Evolutionary conservation across 2,329 filamentous ascomycete genomes (phyloP), one percentile per base, ranked within the genome.

Genomic region (Arthrinium puccinioides): DNA sequence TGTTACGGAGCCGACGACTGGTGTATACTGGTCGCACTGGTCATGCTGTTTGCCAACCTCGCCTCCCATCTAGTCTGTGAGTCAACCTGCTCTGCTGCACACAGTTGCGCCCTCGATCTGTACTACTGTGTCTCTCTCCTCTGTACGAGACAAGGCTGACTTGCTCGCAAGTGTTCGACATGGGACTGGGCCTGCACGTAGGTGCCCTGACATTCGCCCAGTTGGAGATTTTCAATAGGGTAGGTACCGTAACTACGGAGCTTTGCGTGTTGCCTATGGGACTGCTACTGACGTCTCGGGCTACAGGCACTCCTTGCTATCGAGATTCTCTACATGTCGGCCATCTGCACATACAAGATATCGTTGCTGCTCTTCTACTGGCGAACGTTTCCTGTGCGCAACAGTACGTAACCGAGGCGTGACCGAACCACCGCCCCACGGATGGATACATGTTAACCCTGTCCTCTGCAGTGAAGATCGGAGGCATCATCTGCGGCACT

Each of bases 291-390:
- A n/a, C n/a, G n/a, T n/a, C n/a, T n/a, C n/a, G n/a, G n/a, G n/a
- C n/a, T n/a, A n/a, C 9, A 33, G 31, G 31, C 24, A 5, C 9
- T 33, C 3, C 18, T 33, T 24, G 31, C 31, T 2, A 13, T n/a
- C 33, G 33, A 36, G 2, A 9, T 36, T 10, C n/a, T 36, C 10
- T 36, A 36, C 24, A n/a, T 21, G n/a, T 27, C 33, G 6, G 24
- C 23, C 16, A 27, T 28, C 23, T 27, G 20, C 33, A n/a, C 6
- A 9, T 36, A 36, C 33, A 36, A 36, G 24, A 36, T 36, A 8
- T 36, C 33, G 33, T 24, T 36, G 13, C 33, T 36, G 6, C 28
- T 36, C 33, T 36, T 28, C 16, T 36, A 36, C 33, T 36, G 23
- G 23, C 24, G 33, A 19, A 27, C 24, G 16, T 36, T 36, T 6